Evolutionary conservation across 306 rosid genomes (phyloP).

Genomic region (Erythrophleum fordii): DNA sequence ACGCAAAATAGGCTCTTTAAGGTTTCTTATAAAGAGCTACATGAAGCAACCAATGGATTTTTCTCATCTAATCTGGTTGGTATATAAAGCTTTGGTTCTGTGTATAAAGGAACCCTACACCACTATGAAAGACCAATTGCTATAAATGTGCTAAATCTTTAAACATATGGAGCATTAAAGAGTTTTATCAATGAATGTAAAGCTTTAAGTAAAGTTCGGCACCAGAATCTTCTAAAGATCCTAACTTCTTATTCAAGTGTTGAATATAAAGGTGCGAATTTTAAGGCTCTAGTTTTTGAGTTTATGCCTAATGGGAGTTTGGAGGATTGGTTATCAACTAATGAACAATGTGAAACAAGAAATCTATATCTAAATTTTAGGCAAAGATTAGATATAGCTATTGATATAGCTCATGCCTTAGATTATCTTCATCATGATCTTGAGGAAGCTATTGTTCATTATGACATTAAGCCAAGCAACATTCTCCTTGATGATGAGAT

Average conservation of each 20-base stretch:
- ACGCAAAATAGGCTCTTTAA: neutral
- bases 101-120: conserved; percentile 43
- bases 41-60: conserved; percentile 53
- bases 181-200: conserved; percentile 49
- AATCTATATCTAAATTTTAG: conserved; percentile 6
- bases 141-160: conserved; percentile 47
- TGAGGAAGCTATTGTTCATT: conserved; percentile 43
- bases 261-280: conserved; percentile 38
- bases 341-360: neutral
- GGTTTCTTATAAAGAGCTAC: conserved; percentile 47
- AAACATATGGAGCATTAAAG: conserved; percentile 40
- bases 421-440: conserved; percentile 51
- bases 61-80: conserved; percentile 44
- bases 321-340: conserved; percentile 37
- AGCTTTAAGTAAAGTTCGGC: conserved; percentile 33
- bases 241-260: conserved; percentile 43
- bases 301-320: conserved; percentile 51
- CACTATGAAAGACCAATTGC: conserved; percentile 27
- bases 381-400: conserved; percentile 40
- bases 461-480: conserved; percentile 60
- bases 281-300: conserved; percentile 46
- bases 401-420: conserved; percentile 51
- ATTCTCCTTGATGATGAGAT: conserved; percentile 45
- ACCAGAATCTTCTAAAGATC: conserved; percentile 41
- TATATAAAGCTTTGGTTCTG: conserved; percentile 43